Evolutionary conservation across 352 stramenopile genomes (phyloP), one percentile per base, ranked within the genome.

Genomic region (Pythium pyrilobum): DNA sequence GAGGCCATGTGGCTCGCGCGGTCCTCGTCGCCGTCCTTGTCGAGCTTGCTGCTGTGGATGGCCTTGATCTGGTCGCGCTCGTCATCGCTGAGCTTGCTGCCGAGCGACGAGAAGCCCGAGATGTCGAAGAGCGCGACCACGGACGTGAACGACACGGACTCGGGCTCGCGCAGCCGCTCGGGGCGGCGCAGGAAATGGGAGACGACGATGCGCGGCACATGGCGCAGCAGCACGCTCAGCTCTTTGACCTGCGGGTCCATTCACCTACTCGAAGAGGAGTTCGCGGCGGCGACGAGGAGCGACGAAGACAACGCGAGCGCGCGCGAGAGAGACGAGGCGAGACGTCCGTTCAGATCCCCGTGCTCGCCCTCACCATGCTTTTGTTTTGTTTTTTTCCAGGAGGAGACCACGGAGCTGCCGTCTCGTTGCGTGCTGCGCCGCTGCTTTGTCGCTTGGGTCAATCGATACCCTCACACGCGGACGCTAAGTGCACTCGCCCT

Each of bases 51-150:
- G 20, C 32, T 49, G 10, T 52, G 44, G 4, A 52, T 59, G 9
- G 60, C 61, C 15, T 66, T 69, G 47, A 74, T 80, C 25, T 77
- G 61, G 38, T 72, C 59, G 21, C 64, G 64, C 48, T 88, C 77
- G 21, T 81, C 77, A 4, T 88, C 77, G 21, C 59, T 81, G 28
- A 88, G 74, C 48, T 74, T 74, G 52, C 84, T 89, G 18, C 81
- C 85, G 12, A 94, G 77, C 6, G 76, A 89, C 0, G 84, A 93
- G 59, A 95, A 96, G 4, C 85, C 86, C 12, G 78, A 91, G 29
- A 95, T 91, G 52, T 95, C 83, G 42, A 95, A 94, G 12, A 96
- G 62, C 10, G 73, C 85, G 11, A 94, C 78, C 5, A 87, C 77
- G 0, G 76, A 81, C 0, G 74, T 64, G 46, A 89, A 89, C 5